These are phyloP conservation scores for Penicillium sp. DNA, from an alignment of 2,329 filamentous ascomycete species.

Conservation along the genomic window DNA sequence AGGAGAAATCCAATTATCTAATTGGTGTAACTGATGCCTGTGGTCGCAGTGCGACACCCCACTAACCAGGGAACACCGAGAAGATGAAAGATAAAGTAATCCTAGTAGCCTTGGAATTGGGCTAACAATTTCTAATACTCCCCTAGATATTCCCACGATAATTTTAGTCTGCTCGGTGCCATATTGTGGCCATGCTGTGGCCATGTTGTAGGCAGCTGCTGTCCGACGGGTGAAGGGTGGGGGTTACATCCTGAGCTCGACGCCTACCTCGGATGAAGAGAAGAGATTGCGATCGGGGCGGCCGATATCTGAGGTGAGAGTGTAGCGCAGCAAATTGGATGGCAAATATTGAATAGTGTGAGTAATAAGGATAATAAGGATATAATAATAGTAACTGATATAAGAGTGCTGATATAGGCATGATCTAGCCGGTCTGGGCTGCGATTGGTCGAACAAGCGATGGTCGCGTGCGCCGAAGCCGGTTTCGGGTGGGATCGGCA, in stretches of 20 bases:
- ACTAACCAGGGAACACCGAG: too few species aligned
- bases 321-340: background rate
- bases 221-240: background rate
- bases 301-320: background rate
- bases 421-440: background rate
- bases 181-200: background rate
- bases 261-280: background rate
- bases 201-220: background rate
- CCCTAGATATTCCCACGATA: too few species aligned
- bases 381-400: too few species aligned
- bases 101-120: too few species aligned
- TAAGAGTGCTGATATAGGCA: too few species aligned
- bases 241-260: background rate
- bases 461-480: background rate
- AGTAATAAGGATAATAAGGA: background rate
- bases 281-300: background rate
- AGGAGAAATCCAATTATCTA: too few species aligned
- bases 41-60: too few species aligned
- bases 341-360: background rate
- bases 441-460: background rate
- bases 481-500: background rate
- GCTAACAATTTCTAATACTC: too few species aligned
- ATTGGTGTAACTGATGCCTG: too few species aligned
- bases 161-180: too few species aligned
- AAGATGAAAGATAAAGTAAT: too few species aligned